These are phyloP conservation scores for Magnaporthiopsis incrustans DNA, from an alignment of 2,329 filamentous ascomycete genomes.

Conservation along the genomic window DNA sequence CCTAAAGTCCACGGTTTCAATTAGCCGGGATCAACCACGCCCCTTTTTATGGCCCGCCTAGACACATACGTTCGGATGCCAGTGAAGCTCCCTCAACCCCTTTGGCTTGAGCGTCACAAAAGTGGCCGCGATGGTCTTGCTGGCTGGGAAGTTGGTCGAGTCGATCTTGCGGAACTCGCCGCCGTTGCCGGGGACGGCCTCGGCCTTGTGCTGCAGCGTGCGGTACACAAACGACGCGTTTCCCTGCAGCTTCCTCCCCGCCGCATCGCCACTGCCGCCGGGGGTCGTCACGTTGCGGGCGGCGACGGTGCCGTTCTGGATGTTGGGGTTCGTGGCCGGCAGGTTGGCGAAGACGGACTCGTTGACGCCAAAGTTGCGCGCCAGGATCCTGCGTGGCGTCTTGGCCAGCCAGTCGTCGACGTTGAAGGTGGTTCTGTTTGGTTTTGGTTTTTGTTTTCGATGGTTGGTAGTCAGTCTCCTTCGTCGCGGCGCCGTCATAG, in stretches of 20 bases:
- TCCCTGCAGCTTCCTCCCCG: constrained; percentile 39
- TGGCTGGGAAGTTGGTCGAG: constrained; percentile 57
- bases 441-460: neutral
- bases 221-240: constrained; percentile 56
- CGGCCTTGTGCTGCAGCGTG: constrained; percentile 45
- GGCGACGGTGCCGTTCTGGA: constrained; percentile 47
- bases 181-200: constrained; percentile 51
- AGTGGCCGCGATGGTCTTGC: constrained; percentile 57
- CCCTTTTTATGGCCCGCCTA: too few relatives aligned
- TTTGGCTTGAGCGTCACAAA: constrained; percentile 56
- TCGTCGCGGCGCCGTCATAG: too few relatives aligned
- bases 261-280: neutral
- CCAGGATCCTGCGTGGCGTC: constrained; percentile 53
- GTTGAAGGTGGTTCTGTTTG: constrained; percentile 60
- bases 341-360: constrained; percentile 51
- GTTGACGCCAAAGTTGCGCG: constrained; percentile 61
- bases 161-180: constrained; percentile 58
- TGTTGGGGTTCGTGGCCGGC: constrained; percentile 52
- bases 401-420: constrained; percentile 63
- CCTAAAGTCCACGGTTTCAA: constrained; percentile 26
- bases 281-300: constrained; percentile 31
- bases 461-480: neutral
- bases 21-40: too few relatives aligned
- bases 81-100: constrained; percentile 58
- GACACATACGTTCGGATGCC: constrained; percentile 53